Conservation (phyloP, 352 stramenopile species). For the Phytophthora idaei region DNA sequence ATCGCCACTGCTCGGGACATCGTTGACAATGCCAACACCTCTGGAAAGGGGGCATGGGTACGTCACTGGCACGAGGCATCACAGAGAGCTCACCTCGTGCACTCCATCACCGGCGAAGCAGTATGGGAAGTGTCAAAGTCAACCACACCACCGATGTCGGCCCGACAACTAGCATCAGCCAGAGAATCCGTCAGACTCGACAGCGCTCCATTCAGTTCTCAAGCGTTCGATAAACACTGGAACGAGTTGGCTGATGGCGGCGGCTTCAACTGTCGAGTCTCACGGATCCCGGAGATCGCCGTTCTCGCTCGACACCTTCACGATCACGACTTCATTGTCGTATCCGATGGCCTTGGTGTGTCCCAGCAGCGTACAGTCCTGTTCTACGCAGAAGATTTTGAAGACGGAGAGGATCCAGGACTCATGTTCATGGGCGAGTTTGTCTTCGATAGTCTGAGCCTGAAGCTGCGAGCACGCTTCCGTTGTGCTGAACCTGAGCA, state of each 20-base stretch:
- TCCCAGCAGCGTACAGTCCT: constrained; percentile 53
- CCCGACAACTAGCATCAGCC: not conserved
- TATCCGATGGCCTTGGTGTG: constrained; percentile 49
- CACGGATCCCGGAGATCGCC: constrained; percentile 44
- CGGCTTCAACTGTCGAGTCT: constrained; percentile 69
- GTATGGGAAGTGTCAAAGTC: constrained; percentile 65
- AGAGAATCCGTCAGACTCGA: constrained; percentile 12
- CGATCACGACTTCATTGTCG: constrained; percentile 54
- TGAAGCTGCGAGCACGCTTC: constrained; percentile 72
- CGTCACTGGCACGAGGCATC: constrained; percentile 65
- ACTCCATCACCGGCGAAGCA: constrained; percentile 68
- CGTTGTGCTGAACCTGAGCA: constrained; percentile 56
- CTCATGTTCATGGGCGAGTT: constrained; percentile 74
- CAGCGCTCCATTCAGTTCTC: constrained; percentile 18
- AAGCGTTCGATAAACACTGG: constrained; percentile 62
- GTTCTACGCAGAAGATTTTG: constrained; percentile 49
- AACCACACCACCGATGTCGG: not conserved
- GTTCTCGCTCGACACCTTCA: constrained; percentile 56
- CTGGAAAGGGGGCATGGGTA: constrained; percentile 52
- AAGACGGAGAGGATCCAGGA: constrained; percentile 8
- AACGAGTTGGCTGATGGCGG: constrained; percentile 54
- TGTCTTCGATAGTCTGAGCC: constrained; percentile 69
- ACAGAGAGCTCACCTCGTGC: constrained; percentile 62
- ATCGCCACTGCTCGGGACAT: constrained; percentile 36
- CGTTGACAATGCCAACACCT: constrained; percentile 12